Conservation (phyloP, 2,329 filamentous ascomycete species). For the Coleophoma eucalyptorum region DNA sequence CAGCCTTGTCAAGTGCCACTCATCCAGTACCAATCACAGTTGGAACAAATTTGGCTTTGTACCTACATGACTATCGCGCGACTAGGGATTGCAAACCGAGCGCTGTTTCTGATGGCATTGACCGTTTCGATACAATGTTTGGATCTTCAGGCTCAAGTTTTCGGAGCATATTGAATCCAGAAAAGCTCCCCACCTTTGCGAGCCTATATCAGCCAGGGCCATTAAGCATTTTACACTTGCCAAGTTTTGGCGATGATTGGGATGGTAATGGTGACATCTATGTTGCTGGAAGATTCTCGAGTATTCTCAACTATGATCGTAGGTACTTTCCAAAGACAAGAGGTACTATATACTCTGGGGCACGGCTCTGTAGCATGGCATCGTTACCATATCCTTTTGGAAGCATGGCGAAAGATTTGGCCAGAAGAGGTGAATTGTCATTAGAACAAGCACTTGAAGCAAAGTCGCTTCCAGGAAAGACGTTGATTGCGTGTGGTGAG, state of each 20-base stretch:
- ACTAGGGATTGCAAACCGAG: constrained; percentile 10
- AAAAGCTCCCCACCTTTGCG: constrained; percentile 57
- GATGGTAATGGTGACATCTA: constrained; percentile 69
- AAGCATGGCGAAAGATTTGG: constrained; percentile 54
- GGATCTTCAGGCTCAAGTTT: constrained; percentile 11
- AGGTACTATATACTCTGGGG: constrained; percentile 80
- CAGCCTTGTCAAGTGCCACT: constrained; percentile 69
- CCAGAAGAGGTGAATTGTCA: constrained; percentile 51
- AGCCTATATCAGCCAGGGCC: constrained; percentile 77
- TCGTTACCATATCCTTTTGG: constrained; percentile 67
- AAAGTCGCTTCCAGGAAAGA: constrained; percentile 55
- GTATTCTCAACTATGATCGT: constrained; percentile 83
- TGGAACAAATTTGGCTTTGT: constrained; percentile 76
- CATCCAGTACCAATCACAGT: constrained; percentile 72
- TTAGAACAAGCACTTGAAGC: constrained; percentile 47
- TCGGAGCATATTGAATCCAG: constrained; percentile 32
- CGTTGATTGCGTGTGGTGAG: constrained; percentile 78
- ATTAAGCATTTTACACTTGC: constrained; percentile 76
- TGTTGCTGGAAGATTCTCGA: constrained; percentile 84
- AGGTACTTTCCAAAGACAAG: constrained; percentile 77
- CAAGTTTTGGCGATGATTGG: constrained; percentile 40
- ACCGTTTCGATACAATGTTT: constrained; percentile 22
- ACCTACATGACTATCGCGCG: constrained; percentile 74
- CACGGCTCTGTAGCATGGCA: constrained; percentile 69
- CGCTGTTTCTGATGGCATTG: constrained; percentile 18